phyloP scores from a whole-genome alignment of 225 moss, liverwort and hornwort genomes.

The Antitrichia curtipendula region DNA sequence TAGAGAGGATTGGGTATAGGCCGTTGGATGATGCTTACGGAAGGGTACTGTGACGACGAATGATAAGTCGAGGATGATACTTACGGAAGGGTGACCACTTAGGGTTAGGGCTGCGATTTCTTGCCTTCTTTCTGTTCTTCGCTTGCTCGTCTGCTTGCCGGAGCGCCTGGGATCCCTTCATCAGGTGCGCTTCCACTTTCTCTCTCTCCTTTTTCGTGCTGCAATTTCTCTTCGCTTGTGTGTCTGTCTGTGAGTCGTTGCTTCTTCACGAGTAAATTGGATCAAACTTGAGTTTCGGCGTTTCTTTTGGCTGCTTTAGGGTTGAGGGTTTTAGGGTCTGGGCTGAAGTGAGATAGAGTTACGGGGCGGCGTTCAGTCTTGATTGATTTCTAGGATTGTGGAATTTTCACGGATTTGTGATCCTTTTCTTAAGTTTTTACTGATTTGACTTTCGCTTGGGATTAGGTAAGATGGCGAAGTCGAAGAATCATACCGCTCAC shows the following conservation, averaged over 20 bases:
- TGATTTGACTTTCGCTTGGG: neutral
- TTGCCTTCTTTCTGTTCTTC: neutral
- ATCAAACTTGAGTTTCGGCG: neutral
- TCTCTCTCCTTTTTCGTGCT: neutral
- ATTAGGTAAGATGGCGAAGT: conserved; percentile 68
- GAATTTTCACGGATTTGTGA: too few relatives aligned
- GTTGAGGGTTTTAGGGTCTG: neutral
- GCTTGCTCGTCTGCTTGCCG: neutral
- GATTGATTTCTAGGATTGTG: neutral
- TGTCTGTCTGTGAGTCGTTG: neutral
- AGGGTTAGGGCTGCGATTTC: neutral
- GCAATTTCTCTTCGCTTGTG: neutral
- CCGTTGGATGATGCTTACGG: neutral
- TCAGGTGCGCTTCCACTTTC: neutral
- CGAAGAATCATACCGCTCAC: conserved; percentile 93
- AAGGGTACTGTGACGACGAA: neutral
- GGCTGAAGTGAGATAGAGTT: neutral
- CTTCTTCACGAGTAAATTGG: neutral
- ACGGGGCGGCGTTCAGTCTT: neutral
- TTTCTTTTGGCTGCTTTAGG: neutral
- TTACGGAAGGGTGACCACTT: neutral
- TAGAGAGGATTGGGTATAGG: neutral
- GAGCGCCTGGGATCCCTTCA: neutral
- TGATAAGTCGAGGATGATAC: neutral
- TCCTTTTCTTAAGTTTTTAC: neutral